Conservation (phyloP, 148 eudicot genomes). For the Heliosperma pusillum region DNA sequence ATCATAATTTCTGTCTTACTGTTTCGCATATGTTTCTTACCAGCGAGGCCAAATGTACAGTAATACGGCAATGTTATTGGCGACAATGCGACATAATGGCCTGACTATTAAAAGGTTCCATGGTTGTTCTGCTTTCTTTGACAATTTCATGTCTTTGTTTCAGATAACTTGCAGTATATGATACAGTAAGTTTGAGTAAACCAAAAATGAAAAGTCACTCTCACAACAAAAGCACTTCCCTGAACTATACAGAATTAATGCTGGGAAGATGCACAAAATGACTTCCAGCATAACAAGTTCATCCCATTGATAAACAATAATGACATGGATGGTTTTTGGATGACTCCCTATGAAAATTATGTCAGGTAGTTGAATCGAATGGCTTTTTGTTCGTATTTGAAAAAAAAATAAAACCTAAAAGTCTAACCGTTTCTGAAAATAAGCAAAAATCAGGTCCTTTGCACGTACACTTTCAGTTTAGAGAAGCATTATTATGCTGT, state of each 20-base stretch:
- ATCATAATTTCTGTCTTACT: background rate
- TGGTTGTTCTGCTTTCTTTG: background rate
- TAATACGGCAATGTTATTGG: slow-evolving; percentile 33
- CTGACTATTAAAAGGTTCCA: background rate
- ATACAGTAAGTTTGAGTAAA: background rate
- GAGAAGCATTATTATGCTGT: no score
- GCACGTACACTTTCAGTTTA: no score
- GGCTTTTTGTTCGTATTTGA: no score
- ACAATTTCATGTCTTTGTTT: slow-evolving; percentile 15
- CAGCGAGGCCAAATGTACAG: slow-evolving; percentile 72
- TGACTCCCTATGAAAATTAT: no score
- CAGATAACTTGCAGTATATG: slow-evolving; percentile 17
- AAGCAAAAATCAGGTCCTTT: no score
- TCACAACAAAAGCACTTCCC: no score
- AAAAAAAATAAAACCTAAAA: no score
- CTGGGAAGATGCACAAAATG: slow-evolving; percentile 26
- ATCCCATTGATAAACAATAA: slow-evolving; percentile 38
- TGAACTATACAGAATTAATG: slow-evolving; percentile 21
- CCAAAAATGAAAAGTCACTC: background rate
- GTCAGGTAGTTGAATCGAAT: no score
- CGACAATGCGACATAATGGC: background rate
- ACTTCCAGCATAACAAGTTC: slow-evolving; percentile 22
- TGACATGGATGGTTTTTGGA: slow-evolving; percentile 22
- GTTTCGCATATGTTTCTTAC: slow-evolving; percentile 68
- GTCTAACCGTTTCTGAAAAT: no score